Conservation (phyloP, 2,329 filamentous ascomycete species). For the Fusarium staphyleae region DNA sequence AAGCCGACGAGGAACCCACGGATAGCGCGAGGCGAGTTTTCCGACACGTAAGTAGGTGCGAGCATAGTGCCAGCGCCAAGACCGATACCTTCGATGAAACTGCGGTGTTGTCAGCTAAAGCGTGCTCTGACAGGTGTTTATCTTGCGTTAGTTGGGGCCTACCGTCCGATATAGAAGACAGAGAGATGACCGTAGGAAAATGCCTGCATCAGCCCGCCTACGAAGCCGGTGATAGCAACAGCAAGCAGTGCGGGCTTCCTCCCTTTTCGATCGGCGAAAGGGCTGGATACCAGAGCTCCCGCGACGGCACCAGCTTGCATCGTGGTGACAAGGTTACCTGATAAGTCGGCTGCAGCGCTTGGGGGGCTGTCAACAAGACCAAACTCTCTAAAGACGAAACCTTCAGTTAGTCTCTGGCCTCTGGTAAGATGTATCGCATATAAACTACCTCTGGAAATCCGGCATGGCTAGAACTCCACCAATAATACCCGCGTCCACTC, state of each 20-base stretch:
- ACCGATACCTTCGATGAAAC: slow-evolving; percentile 60
- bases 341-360: slow-evolving; percentile 29
- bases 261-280: slow-evolving; percentile 41
- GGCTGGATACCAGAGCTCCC: slow-evolving; percentile 36
- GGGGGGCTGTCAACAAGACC: slow-evolving; percentile 27
- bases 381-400: slow-evolving; percentile 28
- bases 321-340: slow-evolving; percentile 41
- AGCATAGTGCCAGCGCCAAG: slow-evolving; percentile 62
- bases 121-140: neutral
- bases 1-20: slow-evolving; percentile 66
- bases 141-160: neutral
- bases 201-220: slow-evolving; percentile 45
- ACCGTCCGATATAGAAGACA: slow-evolving; percentile 45
- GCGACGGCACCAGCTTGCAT: slow-evolving; percentile 42
- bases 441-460: slow-evolving; percentile 32
- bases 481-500: slow-evolving; percentile 42
- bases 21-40: slow-evolving; percentile 65
- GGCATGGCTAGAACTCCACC: slow-evolving; percentile 42
- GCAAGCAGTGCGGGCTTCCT: slow-evolving; percentile 44
- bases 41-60: slow-evolving; percentile 66
- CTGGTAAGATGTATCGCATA: neutral
- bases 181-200: slow-evolving; percentile 43
- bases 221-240: slow-evolving; percentile 41
- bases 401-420: neutral
- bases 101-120: neutral